Evolutionary conservation across 208 protist species (phyloP).

Genomic region (Leishmania turanica): DNA sequence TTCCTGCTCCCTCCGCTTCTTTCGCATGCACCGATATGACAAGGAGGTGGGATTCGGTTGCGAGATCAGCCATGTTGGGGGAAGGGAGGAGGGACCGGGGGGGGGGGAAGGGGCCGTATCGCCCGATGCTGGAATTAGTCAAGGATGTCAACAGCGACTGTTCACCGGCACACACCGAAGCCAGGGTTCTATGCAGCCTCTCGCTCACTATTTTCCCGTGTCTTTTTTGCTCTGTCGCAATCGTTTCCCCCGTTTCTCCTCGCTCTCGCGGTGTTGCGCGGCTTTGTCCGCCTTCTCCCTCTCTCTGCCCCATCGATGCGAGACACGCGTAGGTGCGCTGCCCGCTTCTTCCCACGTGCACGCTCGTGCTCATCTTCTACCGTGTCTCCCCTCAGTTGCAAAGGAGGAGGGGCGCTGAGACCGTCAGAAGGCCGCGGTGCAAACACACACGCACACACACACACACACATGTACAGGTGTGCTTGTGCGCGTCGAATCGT

Average conservation of each 20-base stretch:
- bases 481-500: neutral
- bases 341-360: neutral
- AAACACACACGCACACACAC: neutral
- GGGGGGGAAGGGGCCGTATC: neutral
- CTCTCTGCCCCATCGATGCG: neutral
- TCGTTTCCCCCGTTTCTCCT: neutral
- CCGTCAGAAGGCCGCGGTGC: neutral
- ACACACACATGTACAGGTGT: neutral
- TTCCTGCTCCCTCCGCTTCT: neutral
- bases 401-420: neutral
- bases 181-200: neutral
- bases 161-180: neutral
- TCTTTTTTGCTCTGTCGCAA: neutral
- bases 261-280: neutral
- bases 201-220: neutral
- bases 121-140: neutral
- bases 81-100: neutral
- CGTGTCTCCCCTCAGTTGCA: neutral
- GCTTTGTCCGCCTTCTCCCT: neutral
- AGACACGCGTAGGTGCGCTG: neutral
- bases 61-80: neutral
- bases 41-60: neutral
- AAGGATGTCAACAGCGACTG: neutral
- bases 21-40: neutral
- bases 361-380: conserved; percentile 1